These are phyloP conservation scores for Mucor racemosus DNA, from an alignment of 371 early-diverging fungal genomes.

Conservation along the genomic window DNA sequence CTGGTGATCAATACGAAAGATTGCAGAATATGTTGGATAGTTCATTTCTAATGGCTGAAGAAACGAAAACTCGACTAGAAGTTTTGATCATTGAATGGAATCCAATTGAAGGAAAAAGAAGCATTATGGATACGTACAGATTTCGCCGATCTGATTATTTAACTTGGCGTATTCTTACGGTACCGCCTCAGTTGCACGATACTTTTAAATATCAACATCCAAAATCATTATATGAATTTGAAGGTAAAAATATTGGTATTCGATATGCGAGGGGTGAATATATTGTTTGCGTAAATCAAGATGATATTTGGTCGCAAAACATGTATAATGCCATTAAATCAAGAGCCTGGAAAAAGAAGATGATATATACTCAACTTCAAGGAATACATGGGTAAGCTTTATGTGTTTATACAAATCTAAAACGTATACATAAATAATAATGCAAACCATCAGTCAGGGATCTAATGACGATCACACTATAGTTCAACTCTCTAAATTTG, in stretches of 20 bases:
- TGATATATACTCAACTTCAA: constrained; percentile 2
- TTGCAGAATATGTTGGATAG: constrained; percentile 10
- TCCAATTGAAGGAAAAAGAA: background rate
- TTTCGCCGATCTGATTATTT: constrained; percentile 1
- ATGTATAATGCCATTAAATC: constrained; percentile 4
- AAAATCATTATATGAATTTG: background rate
- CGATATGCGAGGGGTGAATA: background rate
- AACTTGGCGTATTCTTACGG: background rate
- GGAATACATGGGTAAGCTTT: background rate
- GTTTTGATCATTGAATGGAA: background rate
- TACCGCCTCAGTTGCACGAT: background rate
- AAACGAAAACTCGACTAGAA: background rate
- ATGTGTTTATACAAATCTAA: background rate
- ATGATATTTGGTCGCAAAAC: constrained; percentile 4
- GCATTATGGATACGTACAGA: background rate
- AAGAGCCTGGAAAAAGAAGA: background rate
- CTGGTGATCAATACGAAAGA: background rate
- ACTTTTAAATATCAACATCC: background rate
- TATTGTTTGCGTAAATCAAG: background rate
- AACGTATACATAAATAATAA: background rate
- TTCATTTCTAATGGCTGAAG: constrained; percentile 1
- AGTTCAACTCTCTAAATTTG: no score
- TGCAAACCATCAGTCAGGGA: background rate
- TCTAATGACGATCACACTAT: no score
- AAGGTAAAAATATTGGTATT: background rate